Evolutionary conservation across 352 stramenopile genomes (phyloP).

Genomic region (Aphanomyces cochlioides): DNA sequence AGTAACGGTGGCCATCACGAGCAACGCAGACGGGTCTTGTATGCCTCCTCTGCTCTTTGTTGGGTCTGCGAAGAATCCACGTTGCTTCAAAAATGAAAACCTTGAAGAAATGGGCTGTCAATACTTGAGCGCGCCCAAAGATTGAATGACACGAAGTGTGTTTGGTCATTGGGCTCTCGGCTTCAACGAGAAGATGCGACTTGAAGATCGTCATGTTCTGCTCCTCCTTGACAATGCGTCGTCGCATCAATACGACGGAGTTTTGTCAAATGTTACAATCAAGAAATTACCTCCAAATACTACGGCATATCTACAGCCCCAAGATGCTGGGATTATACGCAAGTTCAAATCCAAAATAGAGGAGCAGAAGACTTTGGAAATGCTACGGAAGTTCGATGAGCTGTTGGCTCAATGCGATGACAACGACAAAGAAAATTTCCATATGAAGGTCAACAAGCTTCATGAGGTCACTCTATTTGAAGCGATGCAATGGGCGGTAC

Average conservation of each 20-base stretch:
- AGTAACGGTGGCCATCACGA: constrained; percentile 33
- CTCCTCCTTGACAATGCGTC: constrained; percentile 36
- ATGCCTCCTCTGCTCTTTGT: constrained; percentile 37
- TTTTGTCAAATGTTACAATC: background rate
- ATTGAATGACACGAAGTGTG: constrained; percentile 37
- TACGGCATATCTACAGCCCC: background rate
- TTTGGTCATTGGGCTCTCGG: constrained; percentile 37
- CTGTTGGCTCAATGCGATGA: no score
- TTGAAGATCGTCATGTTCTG: constrained; percentile 33
- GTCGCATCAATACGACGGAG: background rate
- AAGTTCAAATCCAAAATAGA: no score
- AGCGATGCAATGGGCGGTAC: no score
- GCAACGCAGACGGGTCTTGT: constrained; percentile 39
- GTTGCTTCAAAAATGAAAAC: constrained; percentile 33
- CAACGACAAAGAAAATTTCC: no score
- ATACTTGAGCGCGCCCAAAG: constrained; percentile 36
- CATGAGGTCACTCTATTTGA: no score
- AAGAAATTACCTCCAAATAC: background rate
- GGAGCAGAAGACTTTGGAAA: no score
- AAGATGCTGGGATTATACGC: background rate
- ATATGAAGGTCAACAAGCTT: no score
- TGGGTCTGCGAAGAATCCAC: constrained; percentile 37
- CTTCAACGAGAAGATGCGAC: constrained; percentile 32
- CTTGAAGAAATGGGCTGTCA: constrained; percentile 26
- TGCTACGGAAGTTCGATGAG: no score